Conservation (phyloP, 176 grass and related monocot genomes). For the Bolboschoenus planiculmis region DNA sequence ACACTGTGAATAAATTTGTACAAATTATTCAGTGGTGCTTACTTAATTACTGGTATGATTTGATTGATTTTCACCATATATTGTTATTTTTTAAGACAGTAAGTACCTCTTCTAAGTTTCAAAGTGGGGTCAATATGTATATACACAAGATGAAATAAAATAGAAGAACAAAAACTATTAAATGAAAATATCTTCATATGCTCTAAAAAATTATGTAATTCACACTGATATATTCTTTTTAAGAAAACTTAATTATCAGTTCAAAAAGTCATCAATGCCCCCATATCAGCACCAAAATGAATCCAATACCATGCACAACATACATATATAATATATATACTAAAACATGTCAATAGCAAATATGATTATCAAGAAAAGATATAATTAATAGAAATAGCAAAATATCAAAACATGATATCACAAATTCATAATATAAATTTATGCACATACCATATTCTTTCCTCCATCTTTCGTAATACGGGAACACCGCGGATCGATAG, state of each 20-base stretch:
- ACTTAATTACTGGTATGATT: neutral
- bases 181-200: too few species aligned
- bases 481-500: conserved; percentile 65
- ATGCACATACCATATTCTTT: conserved; percentile 63
- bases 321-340: neutral
- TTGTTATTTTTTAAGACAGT: too few species aligned
- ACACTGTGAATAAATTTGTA: too few species aligned
- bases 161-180: too few species aligned
- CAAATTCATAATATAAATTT: neutral
- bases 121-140: too few species aligned
- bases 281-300: neutral
- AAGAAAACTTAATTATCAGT: neutral
- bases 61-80: too few species aligned
- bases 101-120: too few species aligned
- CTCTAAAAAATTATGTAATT: neutral
- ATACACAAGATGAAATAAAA: too few species aligned
- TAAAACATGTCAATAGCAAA: neutral
- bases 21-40: neutral
- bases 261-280: neutral
- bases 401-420: too few species aligned
- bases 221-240: neutral
- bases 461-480: conserved; percentile 87
- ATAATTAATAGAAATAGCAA: too few species aligned
- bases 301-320: neutral
- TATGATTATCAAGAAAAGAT: too few species aligned